Conservation (phyloP, 108 stramenopile genomes). For the Nitzschia sp. region DNA sequence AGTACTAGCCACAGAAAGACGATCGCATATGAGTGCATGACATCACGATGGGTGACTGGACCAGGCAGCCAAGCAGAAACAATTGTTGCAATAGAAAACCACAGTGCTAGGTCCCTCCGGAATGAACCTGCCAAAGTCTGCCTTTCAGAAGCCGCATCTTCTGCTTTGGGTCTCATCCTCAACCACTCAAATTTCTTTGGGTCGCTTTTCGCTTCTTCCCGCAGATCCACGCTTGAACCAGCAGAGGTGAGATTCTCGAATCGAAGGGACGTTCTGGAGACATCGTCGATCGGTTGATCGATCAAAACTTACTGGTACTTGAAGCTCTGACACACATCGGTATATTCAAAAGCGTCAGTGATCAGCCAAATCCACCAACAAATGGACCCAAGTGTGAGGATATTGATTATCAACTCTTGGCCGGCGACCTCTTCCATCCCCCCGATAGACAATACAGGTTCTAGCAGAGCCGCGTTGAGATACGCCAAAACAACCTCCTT, state of each 20-base stretch:
- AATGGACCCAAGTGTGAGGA: slow-evolving; percentile 5
- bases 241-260: neutral
- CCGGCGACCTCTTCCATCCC: slow-evolving; percentile 16
- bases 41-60: slow-evolving; percentile 21
- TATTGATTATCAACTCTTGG: slow-evolving; percentile 7
- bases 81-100: slow-evolving; percentile 17
- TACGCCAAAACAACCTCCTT: slow-evolving; percentile 29
- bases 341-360: slow-evolving; percentile 26
- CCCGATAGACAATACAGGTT: slow-evolving; percentile 20
- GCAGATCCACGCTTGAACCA: slow-evolving; percentile 6
- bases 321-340: slow-evolving; percentile 11
- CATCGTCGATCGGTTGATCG: neutral
- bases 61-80: slow-evolving; percentile 22
- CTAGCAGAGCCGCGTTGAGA: slow-evolving; percentile 22
- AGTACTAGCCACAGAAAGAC: slow-evolving; percentile 14
- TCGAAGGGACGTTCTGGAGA: neutral
- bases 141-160: slow-evolving; percentile 19
- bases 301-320: slow-evolving; percentile 14
- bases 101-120: slow-evolving; percentile 14
- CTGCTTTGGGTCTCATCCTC: slow-evolving; percentile 1
- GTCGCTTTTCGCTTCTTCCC: slow-evolving; percentile 11
- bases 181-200: slow-evolving; percentile 7
- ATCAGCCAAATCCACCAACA: slow-evolving; percentile 30
- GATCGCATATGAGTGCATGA: slow-evolving; percentile 20
- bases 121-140: slow-evolving; percentile 11